These are phyloP conservation scores for Trypanosoma caninum DNA, from an alignment of 208 protist species.

Conservation along the genomic window DNA sequence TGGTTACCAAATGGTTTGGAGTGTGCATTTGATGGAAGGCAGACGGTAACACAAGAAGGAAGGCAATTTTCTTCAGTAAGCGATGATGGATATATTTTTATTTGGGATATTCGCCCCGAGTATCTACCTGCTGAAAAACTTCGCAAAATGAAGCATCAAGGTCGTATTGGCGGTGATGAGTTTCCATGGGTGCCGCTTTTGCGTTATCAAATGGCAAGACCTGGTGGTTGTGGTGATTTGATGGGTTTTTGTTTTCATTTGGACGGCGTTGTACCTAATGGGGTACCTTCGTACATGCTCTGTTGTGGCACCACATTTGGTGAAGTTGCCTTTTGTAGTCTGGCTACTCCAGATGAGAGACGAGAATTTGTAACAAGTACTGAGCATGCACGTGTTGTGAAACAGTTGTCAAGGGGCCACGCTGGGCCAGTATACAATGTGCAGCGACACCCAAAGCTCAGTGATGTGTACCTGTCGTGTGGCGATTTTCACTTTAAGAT, in stretches of 20 bases:
- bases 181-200: constrained; percentile 84
- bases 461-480: constrained; percentile 87
- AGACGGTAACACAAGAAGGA: constrained; percentile 45
- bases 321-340: constrained; percentile 65
- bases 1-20: constrained; percentile 80
- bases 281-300: constrained; percentile 54
- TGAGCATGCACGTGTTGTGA: constrained; percentile 65
- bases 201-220: constrained; percentile 59
- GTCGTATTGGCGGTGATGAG: constrained; percentile 49
- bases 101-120: constrained; percentile 89
- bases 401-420: constrained; percentile 50
- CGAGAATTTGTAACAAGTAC: constrained; percentile 38
- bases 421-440: constrained; percentile 72
- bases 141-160: constrained; percentile 88
- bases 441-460: constrained; percentile 79
- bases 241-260: constrained; percentile 81
- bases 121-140: constrained; percentile 84
- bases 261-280: constrained; percentile 47
- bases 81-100: constrained; percentile 79
- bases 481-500: constrained; percentile 87
- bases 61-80: constrained; percentile 85
- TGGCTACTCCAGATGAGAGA: constrained; percentile 58
- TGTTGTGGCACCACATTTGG: constrained; percentile 67
- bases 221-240: constrained; percentile 67
- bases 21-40: constrained; percentile 87